Evolutionary conservation across 1,139 yeast genomes (phyloP).

Genomic region (Nakaseomyces sp.): DNA sequence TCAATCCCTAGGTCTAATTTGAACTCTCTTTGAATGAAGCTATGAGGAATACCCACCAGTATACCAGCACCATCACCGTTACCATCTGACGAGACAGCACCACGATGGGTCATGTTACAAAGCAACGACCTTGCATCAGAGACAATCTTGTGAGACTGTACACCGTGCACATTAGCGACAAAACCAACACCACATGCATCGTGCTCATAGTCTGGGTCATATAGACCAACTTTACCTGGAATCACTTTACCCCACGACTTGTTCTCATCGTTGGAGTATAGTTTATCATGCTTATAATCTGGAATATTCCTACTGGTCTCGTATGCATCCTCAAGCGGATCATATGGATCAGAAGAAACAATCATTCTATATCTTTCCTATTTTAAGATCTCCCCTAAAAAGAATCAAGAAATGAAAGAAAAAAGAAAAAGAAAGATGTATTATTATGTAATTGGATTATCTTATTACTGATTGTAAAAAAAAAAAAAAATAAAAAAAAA

Average conservation of each 20-base stretch:
- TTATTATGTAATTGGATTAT: not conserved
- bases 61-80: constrained; percentile 99
- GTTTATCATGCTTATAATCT: constrained; percentile 47
- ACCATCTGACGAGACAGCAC: constrained; percentile 93
- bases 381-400: too few relatives aligned
- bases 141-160: constrained; percentile 81
- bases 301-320: constrained; percentile 33
- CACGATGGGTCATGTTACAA: constrained; percentile 98
- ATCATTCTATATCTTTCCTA: not conserved
- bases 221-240: constrained; percentile 82
- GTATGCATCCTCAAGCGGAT: constrained; percentile 27
- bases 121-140: constrained; percentile 81
- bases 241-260: constrained; percentile 86
- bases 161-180: constrained; percentile 88
- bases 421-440: too few relatives aligned
- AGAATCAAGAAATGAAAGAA: too few relatives aligned
- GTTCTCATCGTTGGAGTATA: constrained; percentile 34
- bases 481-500: not conserved
- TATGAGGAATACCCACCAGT: constrained; percentile 85
- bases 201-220: constrained; percentile 88
- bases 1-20: constrained; percentile 39
- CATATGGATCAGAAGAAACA: constrained; percentile 20
- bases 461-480: not conserved
- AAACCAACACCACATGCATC: constrained; percentile 99
- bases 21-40: constrained; percentile 76